Evolutionary conservation across 2,329 filamentous ascomycete species (phyloP).

Genomic region (Aureobasidium sp.): DNA sequence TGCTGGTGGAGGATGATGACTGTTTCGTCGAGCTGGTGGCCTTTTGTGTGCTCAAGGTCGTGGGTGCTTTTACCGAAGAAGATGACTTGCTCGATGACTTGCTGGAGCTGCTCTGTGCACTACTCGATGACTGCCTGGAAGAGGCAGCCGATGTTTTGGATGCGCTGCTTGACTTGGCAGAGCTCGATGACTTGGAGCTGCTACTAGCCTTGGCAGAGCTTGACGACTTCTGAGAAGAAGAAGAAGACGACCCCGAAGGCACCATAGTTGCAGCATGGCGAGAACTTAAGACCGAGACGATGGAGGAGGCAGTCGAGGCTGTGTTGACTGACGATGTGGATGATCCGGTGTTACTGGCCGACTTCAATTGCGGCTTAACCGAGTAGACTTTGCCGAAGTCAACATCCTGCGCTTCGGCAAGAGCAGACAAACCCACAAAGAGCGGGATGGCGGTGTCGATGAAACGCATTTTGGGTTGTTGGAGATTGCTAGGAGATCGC

Average conservation of each 20-base stretch:
- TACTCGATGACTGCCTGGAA: not conserved
- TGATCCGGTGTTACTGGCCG: not conserved
- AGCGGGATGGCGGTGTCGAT: not conserved
- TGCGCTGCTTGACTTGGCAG: no score
- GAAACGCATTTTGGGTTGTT: slow-evolving; percentile 4
- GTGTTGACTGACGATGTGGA: not conserved
- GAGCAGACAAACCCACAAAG: not conserved
- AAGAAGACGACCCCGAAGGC: not conserved
- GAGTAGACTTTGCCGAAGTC: slow-evolving; percentile 10
- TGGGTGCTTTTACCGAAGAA: not conserved
- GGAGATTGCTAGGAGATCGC: not conserved
- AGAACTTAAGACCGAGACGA: slow-evolving; percentile 7
- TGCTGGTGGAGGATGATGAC: not conserved
- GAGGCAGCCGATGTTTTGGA: not conserved
- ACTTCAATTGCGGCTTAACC: slow-evolving; percentile 6
- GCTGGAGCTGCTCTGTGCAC: no score
- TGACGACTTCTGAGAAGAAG: no score
- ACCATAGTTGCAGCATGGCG: slow-evolving; percentile 10
- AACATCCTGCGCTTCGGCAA: slow-evolving; percentile 7
- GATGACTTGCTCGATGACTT: not conserved
- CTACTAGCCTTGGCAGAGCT: no score
- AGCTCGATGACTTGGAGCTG: no score
- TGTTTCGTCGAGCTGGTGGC: not conserved
- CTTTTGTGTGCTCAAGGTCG: not conserved
- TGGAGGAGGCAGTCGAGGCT: slow-evolving; percentile 3